phyloP scores from a whole-genome alignment of 2,329 filamentous ascomycete genomes.

The Arthrinium puccinioides region DNA sequence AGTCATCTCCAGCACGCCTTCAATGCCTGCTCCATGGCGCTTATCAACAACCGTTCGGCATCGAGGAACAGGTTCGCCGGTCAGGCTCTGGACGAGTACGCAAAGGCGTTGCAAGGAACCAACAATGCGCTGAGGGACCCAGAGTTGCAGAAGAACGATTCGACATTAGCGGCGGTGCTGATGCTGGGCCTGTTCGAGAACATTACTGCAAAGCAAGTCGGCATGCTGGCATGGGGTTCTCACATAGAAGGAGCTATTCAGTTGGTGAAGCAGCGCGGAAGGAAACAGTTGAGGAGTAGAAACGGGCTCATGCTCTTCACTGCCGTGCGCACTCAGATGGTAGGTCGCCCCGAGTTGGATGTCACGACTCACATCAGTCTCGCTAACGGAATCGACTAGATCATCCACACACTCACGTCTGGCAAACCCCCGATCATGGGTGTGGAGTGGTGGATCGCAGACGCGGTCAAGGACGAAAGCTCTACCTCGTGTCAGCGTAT shows the following conservation, averaged over 20 bases:
- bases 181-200: conserved; percentile 55
- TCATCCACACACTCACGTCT: conserved; percentile 48
- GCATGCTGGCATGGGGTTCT: conserved; percentile 52
- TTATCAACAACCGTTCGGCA: conserved; percentile 43
- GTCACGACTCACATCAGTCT: not conserved
- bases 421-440: conserved; percentile 46
- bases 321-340: conserved; percentile 54
- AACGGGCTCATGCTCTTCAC: conserved; percentile 49
- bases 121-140: conserved; percentile 47
- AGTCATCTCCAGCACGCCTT: conserved; percentile 50
- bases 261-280: conserved; percentile 49
- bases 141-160: conserved; percentile 42
- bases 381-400: conserved; percentile 26
- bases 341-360: conserved; percentile 24
- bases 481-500: conserved; percentile 43
- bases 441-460: conserved; percentile 51
- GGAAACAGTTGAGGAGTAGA: conserved; percentile 45
- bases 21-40: conserved; percentile 51
- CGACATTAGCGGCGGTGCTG: conserved; percentile 51
- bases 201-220: conserved; percentile 47
- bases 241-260: conserved; percentile 59
- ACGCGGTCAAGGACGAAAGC: conserved; percentile 40
- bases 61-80: conserved; percentile 25
- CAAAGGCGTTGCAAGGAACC: conserved; percentile 44
- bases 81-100: conserved; percentile 44